A percentile compares a stretch with the other conserved stretches of the same genome.
Evolutionary conservation across 352 stramenopile genomes (phyloP).

Genomic region (Pythium monospermum): DNA sequence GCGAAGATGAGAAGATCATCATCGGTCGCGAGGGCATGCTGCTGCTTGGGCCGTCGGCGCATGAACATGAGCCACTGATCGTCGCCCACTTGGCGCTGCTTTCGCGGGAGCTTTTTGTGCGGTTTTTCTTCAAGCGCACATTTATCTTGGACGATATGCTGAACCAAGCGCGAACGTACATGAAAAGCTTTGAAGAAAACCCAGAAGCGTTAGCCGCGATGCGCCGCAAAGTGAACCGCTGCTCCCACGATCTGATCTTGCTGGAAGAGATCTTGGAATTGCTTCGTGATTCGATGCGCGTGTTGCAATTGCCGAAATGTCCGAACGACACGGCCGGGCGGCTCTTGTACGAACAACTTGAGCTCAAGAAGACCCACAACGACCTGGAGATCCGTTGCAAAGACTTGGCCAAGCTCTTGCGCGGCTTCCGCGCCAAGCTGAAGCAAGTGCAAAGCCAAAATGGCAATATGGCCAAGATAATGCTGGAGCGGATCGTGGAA

Average conservation of each 20-base stretch:
- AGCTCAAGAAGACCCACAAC: conserved; percentile 80
- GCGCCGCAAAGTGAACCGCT: conserved; percentile 85
- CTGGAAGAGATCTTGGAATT: conserved; percentile 96
- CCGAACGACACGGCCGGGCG: conserved; percentile 83
- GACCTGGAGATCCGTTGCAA: conserved; percentile 89
- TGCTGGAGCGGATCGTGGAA: conserved; percentile 57
- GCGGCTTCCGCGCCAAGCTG: conserved; percentile 87
- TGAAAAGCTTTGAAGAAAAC: conserved; percentile 91
- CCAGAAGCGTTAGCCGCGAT: conserved; percentile 88
- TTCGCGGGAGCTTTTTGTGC: conserved; percentile 91
- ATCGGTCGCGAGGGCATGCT: conserved; percentile 91
- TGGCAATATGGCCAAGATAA: conserved; percentile 67
- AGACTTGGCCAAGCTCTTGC: conserved; percentile 92
- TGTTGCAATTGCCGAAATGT: conserved; percentile 88
- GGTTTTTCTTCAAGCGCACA: conserved; percentile 92
- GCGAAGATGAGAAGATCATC: conserved; percentile 93
- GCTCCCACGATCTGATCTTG: conserved; percentile 93
- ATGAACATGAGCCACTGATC: conserved; percentile 87
- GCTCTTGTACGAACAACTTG: conserved; percentile 91
- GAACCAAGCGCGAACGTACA: conserved; percentile 88
- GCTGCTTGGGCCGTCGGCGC: conserved; percentile 80
- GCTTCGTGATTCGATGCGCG: conserved; percentile 90
- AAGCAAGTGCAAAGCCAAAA: conserved; percentile 83
- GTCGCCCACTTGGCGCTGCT: conserved; percentile 90
- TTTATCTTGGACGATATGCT: conserved; percentile 96